Percentiles rank a stretch among this genome's conserved stretches.
These are phyloP conservation scores for Pleurotus salmoneostramineus DNA, from an alignment of 768 basidiomycete genomes.

Conservation along the genomic window DNA sequence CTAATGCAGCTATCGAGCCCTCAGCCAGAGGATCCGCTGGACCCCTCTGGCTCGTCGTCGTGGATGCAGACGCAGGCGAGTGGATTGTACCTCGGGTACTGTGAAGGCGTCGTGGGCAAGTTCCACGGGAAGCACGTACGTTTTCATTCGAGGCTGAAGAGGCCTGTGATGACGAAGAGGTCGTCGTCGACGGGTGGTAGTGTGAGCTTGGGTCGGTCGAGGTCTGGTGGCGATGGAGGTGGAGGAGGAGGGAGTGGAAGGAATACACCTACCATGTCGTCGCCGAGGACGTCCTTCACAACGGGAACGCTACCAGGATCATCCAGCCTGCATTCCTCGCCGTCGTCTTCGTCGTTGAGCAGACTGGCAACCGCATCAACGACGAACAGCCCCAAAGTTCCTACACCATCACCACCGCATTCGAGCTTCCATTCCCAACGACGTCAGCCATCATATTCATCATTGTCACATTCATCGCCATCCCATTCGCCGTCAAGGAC, in stretches of 20 bases:
- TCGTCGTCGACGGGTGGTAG: conserved; percentile 27
- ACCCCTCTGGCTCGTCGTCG: background rate
- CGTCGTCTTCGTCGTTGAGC: background rate
- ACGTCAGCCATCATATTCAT: background rate
- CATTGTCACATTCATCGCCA: background rate
- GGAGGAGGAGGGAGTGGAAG: background rate
- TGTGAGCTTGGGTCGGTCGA: background rate
- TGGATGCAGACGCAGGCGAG: background rate
- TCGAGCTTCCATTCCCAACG: background rate
- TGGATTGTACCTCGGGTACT: conserved; percentile 61
- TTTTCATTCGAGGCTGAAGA: conserved; percentile 75
- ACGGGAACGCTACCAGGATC: too few species aligned
- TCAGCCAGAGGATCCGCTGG: conserved; percentile 27
- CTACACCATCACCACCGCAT: too few species aligned
- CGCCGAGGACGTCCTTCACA: background rate
- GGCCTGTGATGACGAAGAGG: conserved; percentile 74
- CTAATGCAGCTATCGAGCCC: conserved; percentile 62
- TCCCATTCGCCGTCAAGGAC: background rate
- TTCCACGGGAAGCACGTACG: conserved; percentile 62
- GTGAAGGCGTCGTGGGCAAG: conserved; percentile 82
- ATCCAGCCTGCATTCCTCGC: background rate
- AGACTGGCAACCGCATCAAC: background rate
- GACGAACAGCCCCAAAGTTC: background rate
- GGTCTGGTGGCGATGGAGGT: background rate
- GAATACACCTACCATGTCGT: background rate